These are phyloP conservation scores for Canavalia ensiformis DNA, from an alignment of 306 rosid species.

Conservation along the genomic window DNA sequence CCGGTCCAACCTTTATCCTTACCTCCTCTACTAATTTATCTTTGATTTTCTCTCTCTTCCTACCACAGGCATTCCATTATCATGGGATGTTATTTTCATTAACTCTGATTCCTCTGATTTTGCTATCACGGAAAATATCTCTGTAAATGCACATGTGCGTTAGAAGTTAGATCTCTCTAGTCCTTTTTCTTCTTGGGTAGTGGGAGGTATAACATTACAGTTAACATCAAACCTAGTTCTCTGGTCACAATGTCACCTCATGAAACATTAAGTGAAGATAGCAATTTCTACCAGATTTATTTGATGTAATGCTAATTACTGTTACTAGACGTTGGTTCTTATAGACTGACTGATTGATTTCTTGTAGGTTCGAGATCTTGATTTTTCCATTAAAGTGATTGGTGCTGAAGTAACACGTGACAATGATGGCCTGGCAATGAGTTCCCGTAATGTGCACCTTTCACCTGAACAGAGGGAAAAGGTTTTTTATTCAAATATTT, in stretches of 20 bases:
- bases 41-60: not conserved
- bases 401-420: slow-evolving; percentile 81
- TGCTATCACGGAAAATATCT: not conserved
- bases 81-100: not conserved
- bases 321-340: slow-evolving; percentile 34
- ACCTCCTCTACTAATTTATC: not conserved
- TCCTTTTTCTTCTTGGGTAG: not conserved
- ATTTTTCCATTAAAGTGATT: slow-evolving; percentile 73
- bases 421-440: slow-evolving; percentile 87
- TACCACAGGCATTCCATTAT: not conserved
- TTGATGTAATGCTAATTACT: slow-evolving; percentile 25
- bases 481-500: slow-evolving; percentile 55
- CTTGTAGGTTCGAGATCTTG: slow-evolving; percentile 91
- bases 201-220: not conserved
- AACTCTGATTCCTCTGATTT: not conserved
- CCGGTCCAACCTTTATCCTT: not conserved
- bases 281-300: not conserved
- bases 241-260: not conserved
- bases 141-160: not conserved
- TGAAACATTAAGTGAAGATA: slow-evolving; percentile 1
- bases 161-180: not conserved
- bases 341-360: slow-evolving; percentile 32
- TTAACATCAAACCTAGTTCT: not conserved
- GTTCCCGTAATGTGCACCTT: slow-evolving; percentile 92
- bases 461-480: slow-evolving; percentile 76